Conservation (phyloP, 768 basidiomycete species). For the Tulasnella sp. region DNA sequence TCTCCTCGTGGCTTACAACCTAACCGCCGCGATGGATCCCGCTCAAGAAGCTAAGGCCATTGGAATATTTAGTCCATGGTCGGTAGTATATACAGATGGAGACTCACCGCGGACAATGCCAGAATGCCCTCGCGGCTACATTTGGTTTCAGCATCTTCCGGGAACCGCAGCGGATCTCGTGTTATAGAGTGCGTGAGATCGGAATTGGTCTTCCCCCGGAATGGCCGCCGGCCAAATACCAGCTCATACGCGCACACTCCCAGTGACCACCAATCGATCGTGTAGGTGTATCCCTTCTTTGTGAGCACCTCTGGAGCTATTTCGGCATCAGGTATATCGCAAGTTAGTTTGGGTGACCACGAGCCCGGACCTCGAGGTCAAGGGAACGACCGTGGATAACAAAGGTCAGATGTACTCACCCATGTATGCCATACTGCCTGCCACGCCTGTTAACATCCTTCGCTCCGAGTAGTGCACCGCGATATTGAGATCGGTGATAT, state of each 20-base stretch:
- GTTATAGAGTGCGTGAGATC: constrained; percentile 88
- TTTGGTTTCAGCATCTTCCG: constrained; percentile 75
- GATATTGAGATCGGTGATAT: constrained; percentile 97
- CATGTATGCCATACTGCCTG: constrained; percentile 99
- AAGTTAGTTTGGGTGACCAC: not conserved
- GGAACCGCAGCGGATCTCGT: constrained; percentile 78
- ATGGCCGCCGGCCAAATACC: constrained; percentile 83
- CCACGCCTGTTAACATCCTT: constrained; percentile 81
- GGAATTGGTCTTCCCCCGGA: constrained; percentile 86
- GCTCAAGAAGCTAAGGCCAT: constrained; percentile 60
- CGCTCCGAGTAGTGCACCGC: constrained; percentile 94
- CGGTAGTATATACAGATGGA: not conserved
- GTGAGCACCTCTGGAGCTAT: constrained; percentile 79
- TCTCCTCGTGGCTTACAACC: constrained; percentile 72
- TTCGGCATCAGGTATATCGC: not conserved
- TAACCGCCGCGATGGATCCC: constrained; percentile 69
- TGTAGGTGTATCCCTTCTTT: constrained; percentile 89
- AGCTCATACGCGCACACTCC: constrained; percentile 90
- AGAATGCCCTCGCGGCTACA: constrained; percentile 70
- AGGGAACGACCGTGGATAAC: not conserved
- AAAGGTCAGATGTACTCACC: constrained; percentile 35
- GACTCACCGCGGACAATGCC: constrained; percentile 66
- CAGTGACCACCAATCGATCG: constrained; percentile 96
- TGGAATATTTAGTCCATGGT: not conserved
- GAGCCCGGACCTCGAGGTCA: not conserved